A percentile compares a stretch with the other conserved stretches of the same genome.
These are phyloP conservation scores for Candida ulmi DNA, from an alignment of 805 yeast genomes.

Conservation along the genomic window DNA sequence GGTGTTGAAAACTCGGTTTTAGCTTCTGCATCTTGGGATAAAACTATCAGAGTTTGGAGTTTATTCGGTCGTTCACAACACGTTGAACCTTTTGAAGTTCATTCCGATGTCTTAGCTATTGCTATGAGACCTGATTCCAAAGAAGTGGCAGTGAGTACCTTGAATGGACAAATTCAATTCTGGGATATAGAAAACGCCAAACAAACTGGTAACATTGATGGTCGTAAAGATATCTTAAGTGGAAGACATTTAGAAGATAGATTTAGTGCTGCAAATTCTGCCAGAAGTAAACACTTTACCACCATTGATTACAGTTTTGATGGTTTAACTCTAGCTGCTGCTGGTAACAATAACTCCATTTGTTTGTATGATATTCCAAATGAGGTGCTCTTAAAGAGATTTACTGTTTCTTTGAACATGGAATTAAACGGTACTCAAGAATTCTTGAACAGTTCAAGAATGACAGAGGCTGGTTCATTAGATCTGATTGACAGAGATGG, in stretches of 20 bases:
- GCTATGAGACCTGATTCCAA: slow-evolving; percentile 92
- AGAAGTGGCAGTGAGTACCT: slow-evolving; percentile 78
- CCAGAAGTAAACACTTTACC: slow-evolving; percentile 79
- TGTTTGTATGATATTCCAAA: slow-evolving; percentile 88
- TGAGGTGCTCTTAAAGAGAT: slow-evolving; percentile 78
- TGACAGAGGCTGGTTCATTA: slow-evolving; percentile 85
- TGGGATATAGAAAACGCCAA: slow-evolving; percentile 81
- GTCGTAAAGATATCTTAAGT: slow-evolving; percentile 75
- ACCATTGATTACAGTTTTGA: slow-evolving; percentile 83
- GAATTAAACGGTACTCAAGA: slow-evolving; percentile 82
- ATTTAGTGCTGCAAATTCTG: slow-evolving; percentile 73
- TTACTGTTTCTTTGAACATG: slow-evolving; percentile 86
- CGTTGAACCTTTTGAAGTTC: slow-evolving; percentile 86
- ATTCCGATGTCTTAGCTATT: slow-evolving; percentile 76
- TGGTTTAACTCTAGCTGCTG: slow-evolving; percentile 84
- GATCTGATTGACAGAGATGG: slow-evolving; percentile 82
- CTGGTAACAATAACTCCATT: slow-evolving; percentile 86
- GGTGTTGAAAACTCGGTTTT: slow-evolving; percentile 71
- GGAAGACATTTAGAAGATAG: slow-evolving; percentile 84
- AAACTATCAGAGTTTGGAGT: slow-evolving; percentile 89
- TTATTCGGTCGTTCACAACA: slow-evolving; percentile 81
- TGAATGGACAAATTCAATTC: slow-evolving; percentile 80
- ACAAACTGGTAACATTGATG: slow-evolving; percentile 80
- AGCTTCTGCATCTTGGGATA: slow-evolving; percentile 96
- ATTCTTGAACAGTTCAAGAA: slow-evolving; percentile 67